A percentile compares a stretch with the other conserved stretches of the same genome.
Evolutionary conservation across 352 stramenopile genomes (phyloP).

Genomic region (Phytophthora hybrid): DNA sequence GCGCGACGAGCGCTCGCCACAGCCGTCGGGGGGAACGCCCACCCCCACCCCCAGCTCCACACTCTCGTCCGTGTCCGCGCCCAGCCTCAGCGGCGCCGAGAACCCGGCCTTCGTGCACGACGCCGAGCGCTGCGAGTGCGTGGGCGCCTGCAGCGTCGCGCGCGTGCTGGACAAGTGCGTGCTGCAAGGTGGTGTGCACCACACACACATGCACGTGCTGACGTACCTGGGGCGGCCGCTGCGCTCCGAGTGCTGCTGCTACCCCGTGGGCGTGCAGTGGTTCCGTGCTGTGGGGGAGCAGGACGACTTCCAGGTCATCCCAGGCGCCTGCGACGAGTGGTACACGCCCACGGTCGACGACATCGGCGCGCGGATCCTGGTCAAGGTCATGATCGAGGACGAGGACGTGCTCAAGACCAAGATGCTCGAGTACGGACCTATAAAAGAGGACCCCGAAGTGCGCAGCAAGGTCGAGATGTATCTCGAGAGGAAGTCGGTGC

Average conservation of each 20-base stretch:
- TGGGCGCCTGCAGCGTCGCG: constrained; percentile 66
- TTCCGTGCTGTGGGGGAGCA: constrained; percentile 71
- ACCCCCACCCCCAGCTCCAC: constrained; percentile 38
- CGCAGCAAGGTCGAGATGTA: constrained; percentile 89
- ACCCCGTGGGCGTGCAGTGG: constrained; percentile 76
- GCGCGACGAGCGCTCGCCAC: constrained; percentile 32
- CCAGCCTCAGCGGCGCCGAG: constrained; percentile 34
- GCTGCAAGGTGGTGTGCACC: constrained; percentile 83
- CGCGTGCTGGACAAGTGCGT: constrained; percentile 77
- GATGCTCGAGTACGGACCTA: constrained; percentile 85
- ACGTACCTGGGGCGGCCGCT: constrained; percentile 77
- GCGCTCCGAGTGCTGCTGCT: constrained; percentile 70
- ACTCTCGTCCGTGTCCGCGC: constrained; percentile 28
- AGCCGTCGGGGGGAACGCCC: constrained; percentile 14
- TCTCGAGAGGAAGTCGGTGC: constrained; percentile 77
- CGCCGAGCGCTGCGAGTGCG: constrained; percentile 61
- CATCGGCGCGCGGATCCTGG: constrained; percentile 78
- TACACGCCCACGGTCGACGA: constrained; percentile 85
- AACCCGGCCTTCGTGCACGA: constrained; percentile 66
- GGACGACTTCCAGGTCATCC: constrained; percentile 80
- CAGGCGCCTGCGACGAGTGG: constrained; percentile 73
- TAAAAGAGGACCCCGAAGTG: constrained; percentile 86
- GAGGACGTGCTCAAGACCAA: constrained; percentile 77
- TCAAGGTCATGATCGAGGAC: constrained; percentile 81
- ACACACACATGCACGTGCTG: constrained; percentile 84